phyloP scores from a whole-genome alignment of 164 flowering plant species.

The Houttuynia cordata region DNA sequence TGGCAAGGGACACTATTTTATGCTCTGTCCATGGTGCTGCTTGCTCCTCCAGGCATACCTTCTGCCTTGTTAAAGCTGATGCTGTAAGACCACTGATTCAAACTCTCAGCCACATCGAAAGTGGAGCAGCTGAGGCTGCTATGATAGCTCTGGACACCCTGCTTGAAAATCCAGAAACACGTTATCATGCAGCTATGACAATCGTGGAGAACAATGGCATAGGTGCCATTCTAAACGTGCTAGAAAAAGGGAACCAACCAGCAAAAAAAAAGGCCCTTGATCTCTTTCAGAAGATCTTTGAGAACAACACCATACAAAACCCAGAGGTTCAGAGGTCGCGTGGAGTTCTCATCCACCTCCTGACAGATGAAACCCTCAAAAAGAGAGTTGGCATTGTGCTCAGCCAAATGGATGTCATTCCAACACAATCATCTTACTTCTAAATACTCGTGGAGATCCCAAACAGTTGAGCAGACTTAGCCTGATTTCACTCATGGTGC shows the following conservation, averaged over 20 bases:
- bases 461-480: too few relatives aligned
- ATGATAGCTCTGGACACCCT: conserved; percentile 15
- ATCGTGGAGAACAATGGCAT: conserved; percentile 13
- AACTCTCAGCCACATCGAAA: conserved; percentile 7
- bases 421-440: conserved; percentile 21
- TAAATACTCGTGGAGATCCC: not conserved
- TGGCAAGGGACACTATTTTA: not conserved
- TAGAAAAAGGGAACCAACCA: conserved; percentile 13
- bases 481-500: too few relatives aligned
- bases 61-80: conserved; percentile 18
- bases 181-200: conserved; percentile 4
- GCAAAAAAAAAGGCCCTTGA: conserved; percentile 17
- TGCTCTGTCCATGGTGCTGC: conserved; percentile 16
- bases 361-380: conserved; percentile 16
- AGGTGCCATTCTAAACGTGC: conserved; percentile 11
- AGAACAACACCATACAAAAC: conserved; percentile 2
- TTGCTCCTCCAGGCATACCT: conserved; percentile 13
- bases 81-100: conserved; percentile 18
- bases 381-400: conserved; percentile 18
- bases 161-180: conserved; percentile 6
- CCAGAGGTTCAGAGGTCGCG: conserved; percentile 5
- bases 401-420: conserved; percentile 17
- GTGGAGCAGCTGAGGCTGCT: conserved; percentile 19
- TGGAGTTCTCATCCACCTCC: conserved; percentile 16
- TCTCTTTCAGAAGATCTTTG: conserved; percentile 11